These are phyloP conservation scores for Phytophthora constricta DNA, from an alignment of 352 stramenopile species.

Conservation along the genomic window DNA sequence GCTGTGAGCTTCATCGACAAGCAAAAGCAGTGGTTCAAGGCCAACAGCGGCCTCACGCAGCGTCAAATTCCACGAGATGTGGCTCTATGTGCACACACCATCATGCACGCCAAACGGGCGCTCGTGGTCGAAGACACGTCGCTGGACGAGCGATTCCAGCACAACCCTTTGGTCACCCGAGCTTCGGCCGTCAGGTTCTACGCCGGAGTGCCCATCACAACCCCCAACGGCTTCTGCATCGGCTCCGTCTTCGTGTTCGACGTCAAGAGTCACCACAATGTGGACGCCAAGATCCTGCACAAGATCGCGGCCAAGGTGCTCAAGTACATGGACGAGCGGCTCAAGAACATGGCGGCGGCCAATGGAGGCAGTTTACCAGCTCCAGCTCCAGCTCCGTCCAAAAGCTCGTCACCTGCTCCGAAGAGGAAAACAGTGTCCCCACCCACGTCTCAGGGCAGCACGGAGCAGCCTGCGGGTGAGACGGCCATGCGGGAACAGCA, in stretches of 20 bases:
- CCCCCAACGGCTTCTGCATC: conserved; percentile 78
- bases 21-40: conserved; percentile 90
- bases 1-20: conserved; percentile 89
- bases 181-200: conserved; percentile 87
- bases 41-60: conserved; percentile 83
- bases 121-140: conserved; percentile 87
- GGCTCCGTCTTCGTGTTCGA: conserved; percentile 89
- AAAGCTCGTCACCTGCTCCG: conserved; percentile 38
- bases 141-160: conserved; percentile 80
- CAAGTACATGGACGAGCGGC: conserved; percentile 89
- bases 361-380: conserved; percentile 25
- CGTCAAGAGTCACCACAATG: conserved; percentile 77
- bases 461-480: conserved; percentile 62
- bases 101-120: conserved; percentile 86
- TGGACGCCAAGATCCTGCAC: conserved; percentile 85
- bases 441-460: conserved; percentile 32
- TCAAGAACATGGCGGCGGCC: conserved; percentile 52
- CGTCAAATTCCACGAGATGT: conserved; percentile 86
- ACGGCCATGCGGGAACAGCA: conserved; percentile 62
- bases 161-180: conserved; percentile 85
- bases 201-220: conserved; percentile 82
- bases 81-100: conserved; percentile 84
- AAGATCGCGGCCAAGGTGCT: conserved; percentile 89
- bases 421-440: conserved; percentile 36
- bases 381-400: conserved; percentile 4